A percentile compares a stretch with the other conserved stretches of the same genome.
Evolutionary conservation across 2,329 filamentous ascomycete species (phyloP).

Genomic region (Bipolaris bicolor): DNA sequence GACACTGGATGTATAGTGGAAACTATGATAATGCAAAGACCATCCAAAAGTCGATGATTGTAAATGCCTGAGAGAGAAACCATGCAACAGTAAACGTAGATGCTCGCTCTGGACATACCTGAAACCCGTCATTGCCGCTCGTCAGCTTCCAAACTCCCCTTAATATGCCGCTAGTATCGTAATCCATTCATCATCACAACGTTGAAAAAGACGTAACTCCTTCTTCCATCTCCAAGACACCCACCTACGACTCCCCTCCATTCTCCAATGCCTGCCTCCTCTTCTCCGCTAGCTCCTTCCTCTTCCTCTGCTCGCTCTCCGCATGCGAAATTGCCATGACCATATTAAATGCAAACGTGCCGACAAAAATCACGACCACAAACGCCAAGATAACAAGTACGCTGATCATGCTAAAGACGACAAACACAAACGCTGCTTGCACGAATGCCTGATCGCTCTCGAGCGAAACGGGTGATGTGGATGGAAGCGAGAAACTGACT

Average conservation of each 20-base stretch:
- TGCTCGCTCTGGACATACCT: no score
- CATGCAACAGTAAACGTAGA: no score
- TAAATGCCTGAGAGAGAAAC: no score
- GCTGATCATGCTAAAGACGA: conserved; percentile 45
- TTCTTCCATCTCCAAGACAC: not conserved
- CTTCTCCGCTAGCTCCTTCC: conserved; percentile 21
- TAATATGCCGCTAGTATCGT: no score
- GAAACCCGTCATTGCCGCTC: no score
- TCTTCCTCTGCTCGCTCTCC: conserved; percentile 45
- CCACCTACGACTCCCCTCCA: not conserved
- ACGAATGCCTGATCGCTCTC: conserved; percentile 32
- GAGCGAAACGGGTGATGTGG: conserved; percentile 11
- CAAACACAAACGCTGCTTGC: conserved; percentile 40
- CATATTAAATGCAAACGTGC: conserved; percentile 48
- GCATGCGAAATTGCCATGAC: conserved; percentile 41
- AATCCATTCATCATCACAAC: no score
- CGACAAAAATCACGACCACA: conserved; percentile 37
- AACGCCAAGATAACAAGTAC: conserved; percentile 38
- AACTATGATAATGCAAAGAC: no score
- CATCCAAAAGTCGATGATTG: no score
- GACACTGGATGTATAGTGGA: no score
- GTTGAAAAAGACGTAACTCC: not conserved
- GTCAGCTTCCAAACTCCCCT: no score
- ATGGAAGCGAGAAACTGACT: conserved; percentile 31
- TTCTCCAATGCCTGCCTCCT: conserved; percentile 1